Conservation (phyloP, 768 basidiomycete genomes). For the Mycena haematopus region DNA sequence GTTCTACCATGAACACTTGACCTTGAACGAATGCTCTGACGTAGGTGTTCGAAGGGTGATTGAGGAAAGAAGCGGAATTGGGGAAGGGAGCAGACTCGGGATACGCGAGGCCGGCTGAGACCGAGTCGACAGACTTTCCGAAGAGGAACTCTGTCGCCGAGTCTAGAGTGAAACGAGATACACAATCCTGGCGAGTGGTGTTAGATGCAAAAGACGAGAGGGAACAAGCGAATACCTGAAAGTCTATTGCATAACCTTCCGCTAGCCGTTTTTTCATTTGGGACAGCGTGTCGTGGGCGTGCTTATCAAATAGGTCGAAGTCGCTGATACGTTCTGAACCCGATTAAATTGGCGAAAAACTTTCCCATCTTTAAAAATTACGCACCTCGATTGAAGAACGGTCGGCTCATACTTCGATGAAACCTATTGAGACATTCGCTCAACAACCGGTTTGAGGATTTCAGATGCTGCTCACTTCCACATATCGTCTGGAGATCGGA, state of each 20-base stretch:
- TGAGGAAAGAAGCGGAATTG: neutral
- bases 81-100: neutral
- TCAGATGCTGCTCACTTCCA: conserved; percentile 6
- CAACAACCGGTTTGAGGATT: neutral
- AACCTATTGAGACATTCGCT: conserved; percentile 4
- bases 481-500: conserved; percentile 6
- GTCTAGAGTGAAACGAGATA: conserved; percentile 19
- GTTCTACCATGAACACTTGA: neutral
- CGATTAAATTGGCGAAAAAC: neutral
- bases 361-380: neutral
- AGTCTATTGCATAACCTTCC: conserved; percentile 11
- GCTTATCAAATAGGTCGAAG: conserved; percentile 20
- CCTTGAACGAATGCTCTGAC: conserved; percentile 3
- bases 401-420: conserved; percentile 16
- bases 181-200: conserved; percentile 1
- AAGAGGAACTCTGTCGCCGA: conserved; percentile 20
- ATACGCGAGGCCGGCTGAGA: conserved; percentile 15
- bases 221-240: conserved; percentile 2
- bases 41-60: conserved; percentile 15
- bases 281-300: conserved; percentile 3
- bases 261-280: conserved; percentile 4
- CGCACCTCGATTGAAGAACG: conserved; percentile 20
- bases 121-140: neutral
- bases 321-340: conserved; percentile 21
- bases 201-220: neutral